Base-by-base conservation (phyloP, 1,284 basidiomycete genomes). In the Macrocystidia cucumis region DNA sequence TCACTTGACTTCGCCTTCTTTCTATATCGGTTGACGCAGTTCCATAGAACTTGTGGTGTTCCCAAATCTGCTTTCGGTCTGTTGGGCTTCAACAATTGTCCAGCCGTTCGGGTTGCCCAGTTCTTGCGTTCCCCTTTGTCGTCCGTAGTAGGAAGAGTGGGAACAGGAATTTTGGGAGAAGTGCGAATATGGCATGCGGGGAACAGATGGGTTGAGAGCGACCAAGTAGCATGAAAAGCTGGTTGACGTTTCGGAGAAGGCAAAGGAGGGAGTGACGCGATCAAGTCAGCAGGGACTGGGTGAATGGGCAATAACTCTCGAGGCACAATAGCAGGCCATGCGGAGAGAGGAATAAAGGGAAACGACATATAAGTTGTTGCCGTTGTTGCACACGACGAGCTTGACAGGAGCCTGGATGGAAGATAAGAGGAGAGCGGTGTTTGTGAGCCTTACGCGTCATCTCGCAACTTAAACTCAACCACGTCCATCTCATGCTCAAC, bases 121-220 rank as follows among this genome's bases (percentile, higher is more conserved):
- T 43, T n/a, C n/a, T n/a, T n/a, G n/a, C n/a, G n/a, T n/a, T n/a
- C n/a, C n/a, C n/a, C n/a, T n/a, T n/a, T n/a, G n/a, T n/a, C n/a
- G n/a, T n/a, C n/a, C n/a, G n/a, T n/a, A n/a, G n/a, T n/a, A 4
- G 52, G 48, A 4, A 57, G 49, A 29, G 50, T 42, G 1, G 71
- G 71, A 0, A 65, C 44, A 1, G 71, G 63, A 3, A 68, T 51
- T 36, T 67, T 56, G 0, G 69, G 65, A 1, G 63, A 64, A 9
- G 66, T 65, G 7, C 84, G 69, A 2, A 85, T 73, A 48, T 73
- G 73, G 0, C 81, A 77, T 4, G 81, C 78, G 0, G 85, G 84
- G n/a, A 87, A 56, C 21, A 89, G 52, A 48, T 91, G 88, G 0
- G 82, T 82, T 1, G 72, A 72, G 1, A 70, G 44, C 4, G 43